Base-by-base conservation (phyloP, 108 stramenopile species). In the Pseudonitzschia multistriata region DNA sequence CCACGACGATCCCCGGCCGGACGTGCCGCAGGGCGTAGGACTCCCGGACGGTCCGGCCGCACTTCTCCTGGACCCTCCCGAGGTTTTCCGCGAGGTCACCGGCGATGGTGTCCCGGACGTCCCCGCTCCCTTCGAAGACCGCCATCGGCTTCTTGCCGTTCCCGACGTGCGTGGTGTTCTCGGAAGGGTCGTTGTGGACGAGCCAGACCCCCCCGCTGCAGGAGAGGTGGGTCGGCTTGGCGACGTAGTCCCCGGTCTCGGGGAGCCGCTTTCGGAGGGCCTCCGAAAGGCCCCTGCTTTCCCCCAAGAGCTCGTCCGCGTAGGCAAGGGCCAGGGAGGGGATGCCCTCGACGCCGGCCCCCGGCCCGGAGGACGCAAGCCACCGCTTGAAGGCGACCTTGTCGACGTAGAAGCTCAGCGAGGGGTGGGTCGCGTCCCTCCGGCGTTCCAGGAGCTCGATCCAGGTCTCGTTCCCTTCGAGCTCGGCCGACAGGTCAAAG, bases 171-270 rank as follows among this genome's bases (percentile, higher is more conserved):
- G 72, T 72, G n/a, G 30, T 48, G 19, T 60, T 60, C 14, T 14
- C 50, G 3, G 0, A n/a, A 4, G 11, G 0, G 19, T 59, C 57
- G 30, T 29, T 53, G 29, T 66, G 62, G 22, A 66, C 64, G 11
- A 72, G 17, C 72, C 72, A 72, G n/a, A 72, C 64, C 4, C 72
- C 72, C n/a, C 49, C 65, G 31, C 62, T 52, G 29, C 64, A 64
- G 10, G 35, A 40, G 17, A 53, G 29, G 42, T 72, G 72, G 24
- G 37, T 72, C 35, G 72, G 72, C 30, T 72, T 72, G 4, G 72
- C 72, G 39, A 29, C 62, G 48, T 52, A 72, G 33, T 72, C 56
- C 7, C 3, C 34, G 24, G 35, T 24, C 2, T 13, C 45, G 0
- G 42, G 35, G 14, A 53, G 30, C 24, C 34, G 21, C 4, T 19